Conservation (phyloP, 495 filamentous ascomycete genomes). For the Penicillium nucicola region DNA sequence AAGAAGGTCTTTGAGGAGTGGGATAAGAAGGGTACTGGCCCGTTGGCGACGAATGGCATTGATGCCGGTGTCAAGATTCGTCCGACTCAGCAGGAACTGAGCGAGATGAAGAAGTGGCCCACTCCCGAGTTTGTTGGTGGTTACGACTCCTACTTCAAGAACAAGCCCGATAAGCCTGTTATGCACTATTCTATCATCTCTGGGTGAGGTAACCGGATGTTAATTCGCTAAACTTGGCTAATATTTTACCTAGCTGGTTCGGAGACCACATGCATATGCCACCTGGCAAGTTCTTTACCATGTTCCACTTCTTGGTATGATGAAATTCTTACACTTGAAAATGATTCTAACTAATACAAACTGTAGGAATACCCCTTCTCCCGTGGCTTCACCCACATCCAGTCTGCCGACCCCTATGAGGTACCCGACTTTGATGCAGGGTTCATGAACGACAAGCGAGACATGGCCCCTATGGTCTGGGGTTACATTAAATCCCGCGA, state of each 20-base stretch:
- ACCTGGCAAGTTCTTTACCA: conserved; percentile 78
- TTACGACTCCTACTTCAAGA: conserved; percentile 80
- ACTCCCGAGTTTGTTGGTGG: conserved; percentile 63
- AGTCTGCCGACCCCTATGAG: conserved; percentile 68
- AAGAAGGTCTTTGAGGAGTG: conserved; percentile 71
- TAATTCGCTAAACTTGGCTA: neutral
- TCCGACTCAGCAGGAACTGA: conserved; percentile 66
- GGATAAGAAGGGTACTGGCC: conserved; percentile 75
- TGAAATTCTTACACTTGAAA: neutral
- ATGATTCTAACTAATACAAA: neutral
- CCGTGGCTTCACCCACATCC: conserved; percentile 70
- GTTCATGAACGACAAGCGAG: conserved; percentile 82
- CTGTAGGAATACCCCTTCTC: conserved; percentile 69
- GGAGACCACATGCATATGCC: conserved; percentile 72
- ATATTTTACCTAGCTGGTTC: conserved; percentile 25
- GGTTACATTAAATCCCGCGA: conserved; percentile 84
- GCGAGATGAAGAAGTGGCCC: conserved; percentile 62
- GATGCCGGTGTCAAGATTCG: conserved; percentile 80
- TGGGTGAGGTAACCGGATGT: conserved; percentile 35
- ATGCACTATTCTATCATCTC: conserved; percentile 77
- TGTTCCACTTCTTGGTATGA: conserved; percentile 75
- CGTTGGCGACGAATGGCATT: conserved; percentile 80
- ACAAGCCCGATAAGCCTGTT: conserved; percentile 82
- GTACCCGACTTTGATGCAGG: conserved; percentile 77
- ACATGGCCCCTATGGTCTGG: conserved; percentile 85